These are phyloP conservation scores for Hemileccinum rubropunctum DNA, from an alignment of 768 basidiomycete genomes.

Conservation along the genomic window DNA sequence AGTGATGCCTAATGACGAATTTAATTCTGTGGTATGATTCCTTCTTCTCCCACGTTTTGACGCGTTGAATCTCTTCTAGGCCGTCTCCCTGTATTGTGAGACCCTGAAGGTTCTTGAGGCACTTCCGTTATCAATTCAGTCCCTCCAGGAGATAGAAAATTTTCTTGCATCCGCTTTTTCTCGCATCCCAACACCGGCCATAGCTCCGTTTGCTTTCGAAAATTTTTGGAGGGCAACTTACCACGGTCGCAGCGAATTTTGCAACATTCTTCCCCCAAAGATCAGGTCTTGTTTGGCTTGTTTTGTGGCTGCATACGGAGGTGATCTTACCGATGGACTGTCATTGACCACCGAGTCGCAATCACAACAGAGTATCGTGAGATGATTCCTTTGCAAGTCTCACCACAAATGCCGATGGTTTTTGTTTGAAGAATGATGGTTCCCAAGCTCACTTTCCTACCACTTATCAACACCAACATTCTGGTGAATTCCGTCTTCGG, in stretches of 20 bases:
- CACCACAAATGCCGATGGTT: conserved; percentile 6
- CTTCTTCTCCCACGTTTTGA: not conserved
- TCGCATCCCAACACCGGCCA: conserved; percentile 43
- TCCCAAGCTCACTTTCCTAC: conserved; percentile 1
- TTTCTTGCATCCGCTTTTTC: conserved; percentile 54
- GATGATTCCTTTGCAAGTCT: conserved; percentile 19
- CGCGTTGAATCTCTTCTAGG: conserved; percentile 15
- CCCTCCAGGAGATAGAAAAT: conserved; percentile 39
- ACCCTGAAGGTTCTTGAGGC: conserved; percentile 39
- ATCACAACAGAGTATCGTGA: conserved; percentile 26
- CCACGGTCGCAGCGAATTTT: conserved; percentile 39
- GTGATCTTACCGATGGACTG: conserved; percentile 45
- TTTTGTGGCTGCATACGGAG: conserved; percentile 46
- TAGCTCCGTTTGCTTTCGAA: conserved; percentile 52
- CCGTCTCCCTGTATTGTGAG: conserved; percentile 42
- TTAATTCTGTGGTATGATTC: conserved; percentile 45
- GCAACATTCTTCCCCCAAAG: conserved; percentile 37
- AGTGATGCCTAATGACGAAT: conserved; percentile 41
- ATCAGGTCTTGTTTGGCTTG: conserved; percentile 46
- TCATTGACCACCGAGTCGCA: conserved; percentile 38
- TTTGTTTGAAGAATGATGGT: conserved; percentile 17
- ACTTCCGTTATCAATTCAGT: conserved; percentile 39
- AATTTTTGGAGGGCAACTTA: conserved; percentile 60
- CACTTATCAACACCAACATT: conserved; percentile 5
- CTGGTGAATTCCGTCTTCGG: conserved; percentile 15